Base-by-base conservation (phyloP, 176 grass and related monocot species). In the Pharus latifolius region DNA sequence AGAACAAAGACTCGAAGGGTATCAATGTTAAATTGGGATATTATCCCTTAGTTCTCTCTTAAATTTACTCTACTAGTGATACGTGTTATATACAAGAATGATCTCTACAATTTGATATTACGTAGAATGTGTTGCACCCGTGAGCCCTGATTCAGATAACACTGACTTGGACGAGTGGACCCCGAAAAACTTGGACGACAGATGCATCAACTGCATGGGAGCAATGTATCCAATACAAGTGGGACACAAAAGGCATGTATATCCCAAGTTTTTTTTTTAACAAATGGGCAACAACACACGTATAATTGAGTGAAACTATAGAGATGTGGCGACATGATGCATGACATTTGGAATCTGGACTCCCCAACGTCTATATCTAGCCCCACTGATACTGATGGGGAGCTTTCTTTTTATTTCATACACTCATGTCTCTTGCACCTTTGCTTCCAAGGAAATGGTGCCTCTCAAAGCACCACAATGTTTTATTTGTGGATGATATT, bases 321-420 rank as follows among this genome's bases (percentile, higher is more conserved):
- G 67, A 68, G 46, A 56, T 51, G 58, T 72, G 37, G 48, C 15
- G 67, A 65, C 58, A 55, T 56, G 49, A 20, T 26, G 47, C 47
- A 12, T 72, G 56, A 25, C 6, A 45, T 63, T 57, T 63, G 37
- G 57, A 80, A 72, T 72, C 19, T 72, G 16, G 46, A 51, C 12
- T 75, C 23, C 26, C 59, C 29, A 56, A 34, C 60, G n/a, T n/a
- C n/a, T n/a, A 29, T 22, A 58, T 49, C 40, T 56, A 65, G 29
- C 23, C 61, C 70, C 63, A 22, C 19, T 51, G 54, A 82, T 11
- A 22, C 19, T 51, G 54, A 82, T 11, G 48, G 26, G 19, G 49
- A 66, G 50, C 19, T 26, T 53, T 76, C 80, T 53, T 76, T 76
- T 82, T n/a, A 8, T 46, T 27, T 0, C 30, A 40, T 44, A 75